Base-by-base conservation (phyloP, 306 rosid genomes). In the Corylus avellana region DNA sequence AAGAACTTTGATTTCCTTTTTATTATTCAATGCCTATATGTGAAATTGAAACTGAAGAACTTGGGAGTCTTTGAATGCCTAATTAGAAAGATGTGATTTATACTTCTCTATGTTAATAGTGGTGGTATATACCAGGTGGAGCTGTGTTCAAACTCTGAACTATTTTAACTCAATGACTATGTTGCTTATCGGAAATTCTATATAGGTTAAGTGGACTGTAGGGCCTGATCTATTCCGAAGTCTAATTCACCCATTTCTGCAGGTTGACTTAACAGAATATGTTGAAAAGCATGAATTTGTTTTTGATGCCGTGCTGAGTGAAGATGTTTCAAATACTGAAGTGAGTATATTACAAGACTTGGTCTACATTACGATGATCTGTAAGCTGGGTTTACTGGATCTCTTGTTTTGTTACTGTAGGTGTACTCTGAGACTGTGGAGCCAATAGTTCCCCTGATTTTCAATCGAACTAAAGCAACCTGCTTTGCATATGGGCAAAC, bases 401-500 rank as follows among this genome's bases (percentile, higher is more conserved):
- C 66, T 55, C 70, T 80, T 27, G 70, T 72, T 64, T 58, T 70
- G 37, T 75, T 68, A 29, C 12, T 58, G 61, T 76, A 91, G 96
- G 91, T 92, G 59, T 92, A 91, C 88, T 84, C 89, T 73, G 92
- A 91, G 86, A 88, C 91, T 4, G 92, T 92, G 84, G 94, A 92
- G 84, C 97, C 92, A 8, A n/a, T 91, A 25, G 92, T 91, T 78
- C 94, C 96, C 13, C 84, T 92, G 79, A 91, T 92, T 85, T 92
- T 92, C 81, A 85, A 91, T 49, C 88, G 87, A 80, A 92, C 91
- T 35, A 92, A 92, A 84, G 97, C 92, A 74, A 91, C 97, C 47
- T 91, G 97, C 92, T 92, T 92, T 91, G 97, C 96, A 54, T 92
- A 92, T 85, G 92, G 97, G 78, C 97, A 92, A 84, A 92, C 97